A percentile compares a stretch with the other conserved stretches of the same genome.
Conservation (phyloP, 371 early-diverging fungal genomes). For the Thermomucor indicae-seudaticae region DNA sequence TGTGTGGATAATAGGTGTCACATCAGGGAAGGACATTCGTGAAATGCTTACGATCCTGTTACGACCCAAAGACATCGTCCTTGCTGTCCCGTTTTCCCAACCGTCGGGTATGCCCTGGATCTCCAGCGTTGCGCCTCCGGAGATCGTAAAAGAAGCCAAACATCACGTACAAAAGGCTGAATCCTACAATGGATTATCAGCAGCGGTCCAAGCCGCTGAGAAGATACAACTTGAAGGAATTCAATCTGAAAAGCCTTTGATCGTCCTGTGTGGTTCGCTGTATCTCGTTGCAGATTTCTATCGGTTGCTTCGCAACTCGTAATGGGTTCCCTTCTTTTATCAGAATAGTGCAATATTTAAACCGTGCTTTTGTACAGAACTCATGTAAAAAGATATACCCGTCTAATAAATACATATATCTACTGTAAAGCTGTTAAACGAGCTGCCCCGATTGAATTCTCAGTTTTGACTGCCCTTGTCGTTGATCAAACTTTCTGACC, state of each 20-base stretch:
- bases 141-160: slow-evolving; percentile 25
- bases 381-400: too few relatives aligned
- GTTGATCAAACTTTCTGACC: neutral
- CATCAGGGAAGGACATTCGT: slow-evolving; percentile 64
- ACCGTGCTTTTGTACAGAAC: too few relatives aligned
- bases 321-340: too few relatives aligned
- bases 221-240: neutral
- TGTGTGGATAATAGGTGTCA: slow-evolving; percentile 79
- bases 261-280: slow-evolving; percentile 80
- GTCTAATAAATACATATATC: too few relatives aligned
- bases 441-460: neutral
- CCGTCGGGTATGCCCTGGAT: slow-evolving; percentile 92
- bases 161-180: slow-evolving; percentile 6
- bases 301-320: too few relatives aligned
- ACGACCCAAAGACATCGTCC: slow-evolving; percentile 52
- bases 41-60: slow-evolving; percentile 56
- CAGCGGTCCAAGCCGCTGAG: slow-evolving; percentile 15
- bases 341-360: too few relatives aligned
- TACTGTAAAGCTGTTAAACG: too few relatives aligned
- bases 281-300: slow-evolving; percentile 83
- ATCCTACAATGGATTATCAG: slow-evolving; percentile 15
- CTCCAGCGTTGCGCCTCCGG: slow-evolving; percentile 35
- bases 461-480: neutral
- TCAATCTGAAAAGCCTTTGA: slow-evolving; percentile 21
- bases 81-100: slow-evolving; percentile 66